Percentiles rank a stretch among this genome's conserved stretches.
phyloP scores from a whole-genome alignment of 768 basidiomycete species.

The Chalciporus chontae region DNA sequence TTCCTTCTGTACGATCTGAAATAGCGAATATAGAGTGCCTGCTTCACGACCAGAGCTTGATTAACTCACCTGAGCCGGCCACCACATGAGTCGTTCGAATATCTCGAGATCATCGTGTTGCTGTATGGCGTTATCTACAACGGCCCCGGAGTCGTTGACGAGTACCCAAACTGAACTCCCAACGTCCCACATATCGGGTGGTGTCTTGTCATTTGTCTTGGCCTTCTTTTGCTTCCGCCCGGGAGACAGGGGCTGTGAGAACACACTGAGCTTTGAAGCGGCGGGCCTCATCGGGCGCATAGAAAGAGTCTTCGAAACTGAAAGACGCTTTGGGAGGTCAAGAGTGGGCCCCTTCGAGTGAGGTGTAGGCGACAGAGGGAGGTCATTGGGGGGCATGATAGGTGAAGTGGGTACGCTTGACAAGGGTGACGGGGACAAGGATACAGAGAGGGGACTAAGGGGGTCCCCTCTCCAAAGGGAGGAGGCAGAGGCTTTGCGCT shows the following conservation, averaged over 20 bases:
- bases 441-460: conserved; percentile 5
- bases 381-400: conserved; percentile 11
- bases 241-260: conserved; percentile 21
- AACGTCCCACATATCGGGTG: conserved; percentile 20
- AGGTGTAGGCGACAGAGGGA: conserved; percentile 15
- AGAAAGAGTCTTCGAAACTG: conserved; percentile 13
- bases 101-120: conserved; percentile 21
- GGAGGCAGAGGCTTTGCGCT: conserved; percentile 25
- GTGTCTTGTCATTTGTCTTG: conserved; percentile 4
- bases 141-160: conserved; percentile 37
- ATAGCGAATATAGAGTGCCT: conserved; percentile 7
- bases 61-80: conserved; percentile 63
- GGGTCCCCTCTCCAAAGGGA: conserved; percentile 10
- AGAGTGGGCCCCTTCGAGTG: background rate
- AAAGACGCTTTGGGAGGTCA: conserved; percentile 4
- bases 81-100: conserved; percentile 46
- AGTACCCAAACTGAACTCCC: conserved; percentile 53
- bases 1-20: conserved; percentile 24
- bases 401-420: conserved; percentile 23
- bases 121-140: conserved; percentile 30
- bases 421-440: conserved; percentile 24
- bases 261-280: conserved; percentile 7
- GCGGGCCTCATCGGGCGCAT: conserved; percentile 4
- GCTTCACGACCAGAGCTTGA: background rate
- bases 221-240: conserved; percentile 18